phyloP scores from a whole-genome alignment of 495 filamentous ascomycete genomes.

The Neurospora cerealis region DNA sequence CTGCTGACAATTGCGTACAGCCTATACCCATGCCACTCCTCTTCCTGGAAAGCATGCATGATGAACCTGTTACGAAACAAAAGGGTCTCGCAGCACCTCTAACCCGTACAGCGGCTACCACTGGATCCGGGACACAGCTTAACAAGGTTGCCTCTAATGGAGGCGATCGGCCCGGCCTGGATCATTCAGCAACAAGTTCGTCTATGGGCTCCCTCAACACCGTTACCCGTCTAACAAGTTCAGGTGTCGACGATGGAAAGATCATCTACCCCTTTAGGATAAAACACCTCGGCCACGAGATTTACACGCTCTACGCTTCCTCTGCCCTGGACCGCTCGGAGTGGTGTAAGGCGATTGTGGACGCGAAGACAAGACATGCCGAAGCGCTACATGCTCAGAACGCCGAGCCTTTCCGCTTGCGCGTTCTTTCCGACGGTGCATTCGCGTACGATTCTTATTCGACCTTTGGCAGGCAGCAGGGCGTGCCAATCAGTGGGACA shows the following conservation, averaged over 20 bases:
- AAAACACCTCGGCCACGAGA: slow-evolving; percentile 89
- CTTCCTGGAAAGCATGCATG: slow-evolving; percentile 79
- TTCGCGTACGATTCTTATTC: slow-evolving; percentile 72
- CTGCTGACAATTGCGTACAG: slow-evolving; percentile 21
- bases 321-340: slow-evolving; percentile 62
- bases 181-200: slow-evolving; percentile 53
- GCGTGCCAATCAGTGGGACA: slow-evolving; percentile 65
- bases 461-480: slow-evolving; percentile 31
- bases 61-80: slow-evolving; percentile 82
- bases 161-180: slow-evolving; percentile 46
- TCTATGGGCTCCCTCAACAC: slow-evolving; percentile 32
- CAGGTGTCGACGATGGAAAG: slow-evolving; percentile 51
- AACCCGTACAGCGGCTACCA: slow-evolving; percentile 35
- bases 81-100: slow-evolving; percentile 67
- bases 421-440: slow-evolving; percentile 84
- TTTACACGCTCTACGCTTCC: slow-evolving; percentile 80
- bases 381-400: slow-evolving; percentile 82
- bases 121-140: slow-evolving; percentile 41
- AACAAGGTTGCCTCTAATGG: slow-evolving; percentile 39
- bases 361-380: slow-evolving; percentile 89
- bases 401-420: slow-evolving; percentile 88
- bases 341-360: slow-evolving; percentile 89
- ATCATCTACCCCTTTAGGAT: slow-evolving; percentile 90
- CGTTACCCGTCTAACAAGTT: slow-evolving; percentile 38
- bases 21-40: slow-evolving; percentile 97